Conservation (phyloP, 2,329 filamentous ascomycete species). For the Acrocalymma vagum region DNA sequence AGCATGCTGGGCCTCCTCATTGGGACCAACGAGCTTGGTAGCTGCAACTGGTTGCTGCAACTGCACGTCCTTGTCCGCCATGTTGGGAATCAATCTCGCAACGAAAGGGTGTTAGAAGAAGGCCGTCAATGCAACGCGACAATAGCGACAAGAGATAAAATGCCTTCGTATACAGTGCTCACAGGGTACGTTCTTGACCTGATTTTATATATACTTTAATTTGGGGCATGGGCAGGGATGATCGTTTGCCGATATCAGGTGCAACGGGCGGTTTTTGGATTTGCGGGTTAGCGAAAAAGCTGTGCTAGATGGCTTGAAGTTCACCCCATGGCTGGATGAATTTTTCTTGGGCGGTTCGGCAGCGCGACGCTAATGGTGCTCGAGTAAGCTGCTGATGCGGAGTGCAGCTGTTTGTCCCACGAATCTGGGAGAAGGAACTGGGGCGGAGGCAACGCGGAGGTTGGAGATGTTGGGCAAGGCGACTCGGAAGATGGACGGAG, state of each 20-base stretch:
- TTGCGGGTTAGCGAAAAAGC: slow-evolving; percentile 28
- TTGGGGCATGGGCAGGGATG: slow-evolving; percentile 15
- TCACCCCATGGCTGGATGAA: slow-evolving; percentile 15
- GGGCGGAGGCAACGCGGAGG: slow-evolving; percentile 2
- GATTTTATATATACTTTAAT: slow-evolving; percentile 11
- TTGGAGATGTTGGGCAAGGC: slow-evolving; percentile 12
- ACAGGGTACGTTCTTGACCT: neutral
- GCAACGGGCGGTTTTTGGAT: slow-evolving; percentile 8
- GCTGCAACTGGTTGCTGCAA: slow-evolving; percentile 14
- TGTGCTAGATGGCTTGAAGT: too few relatives aligned
- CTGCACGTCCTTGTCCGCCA: slow-evolving; percentile 28
- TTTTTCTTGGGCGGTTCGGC: too few relatives aligned
- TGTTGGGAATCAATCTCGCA: too few relatives aligned
- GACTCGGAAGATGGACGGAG: slow-evolving; percentile 7
- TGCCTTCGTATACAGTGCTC: too few relatives aligned
- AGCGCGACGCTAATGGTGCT: too few relatives aligned
- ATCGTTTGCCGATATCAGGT: slow-evolving; percentile 20
- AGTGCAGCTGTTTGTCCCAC: neutral
- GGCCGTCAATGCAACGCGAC: neutral
- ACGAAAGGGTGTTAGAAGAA: too few relatives aligned
- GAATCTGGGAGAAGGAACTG: neutral
- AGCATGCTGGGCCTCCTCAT: slow-evolving; percentile 45
- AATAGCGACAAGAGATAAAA: too few relatives aligned
- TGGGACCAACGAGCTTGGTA: slow-evolving; percentile 24
- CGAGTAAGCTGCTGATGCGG: neutral